Evolutionary conservation across 2,329 filamentous ascomycete genomes (phyloP).

Genomic region (Elsinoe ampelina): DNA sequence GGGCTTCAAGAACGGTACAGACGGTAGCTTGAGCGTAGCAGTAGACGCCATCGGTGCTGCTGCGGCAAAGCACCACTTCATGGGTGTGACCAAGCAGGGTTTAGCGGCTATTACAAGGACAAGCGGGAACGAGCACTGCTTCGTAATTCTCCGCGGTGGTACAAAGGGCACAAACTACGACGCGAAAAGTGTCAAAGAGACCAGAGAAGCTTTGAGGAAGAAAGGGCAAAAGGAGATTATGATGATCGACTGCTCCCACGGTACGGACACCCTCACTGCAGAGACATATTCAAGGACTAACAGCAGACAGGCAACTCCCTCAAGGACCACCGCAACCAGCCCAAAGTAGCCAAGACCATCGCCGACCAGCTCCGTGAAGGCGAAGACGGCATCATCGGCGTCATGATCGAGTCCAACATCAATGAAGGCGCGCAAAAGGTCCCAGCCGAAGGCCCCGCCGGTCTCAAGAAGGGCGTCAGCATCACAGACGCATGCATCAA

Average conservation of each 20-base stretch:
- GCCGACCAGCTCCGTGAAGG: conserved; percentile 79
- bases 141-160: conserved; percentile 89
- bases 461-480: conserved; percentile 77
- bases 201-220: conserved; percentile 67
- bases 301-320: conserved; percentile 68
- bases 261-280: conserved; percentile 38
- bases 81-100: conserved; percentile 97
- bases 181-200: conserved; percentile 67
- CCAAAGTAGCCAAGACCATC: conserved; percentile 74
- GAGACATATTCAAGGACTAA: not conserved
- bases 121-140: conserved; percentile 89
- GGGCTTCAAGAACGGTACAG: conserved; percentile 98
- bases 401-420: conserved; percentile 99
- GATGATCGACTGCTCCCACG: conserved; percentile 98
- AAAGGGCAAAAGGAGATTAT: conserved; percentile 81
- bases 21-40: conserved; percentile 80
- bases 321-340: conserved; percentile 97
- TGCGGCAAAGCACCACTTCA: conserved; percentile 85
- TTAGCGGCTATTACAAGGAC: conserved; percentile 91
- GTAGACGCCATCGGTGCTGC: conserved; percentile 87
- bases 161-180: conserved; percentile 92
- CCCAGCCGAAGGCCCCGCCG: conserved; percentile 67
- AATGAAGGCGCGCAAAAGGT: conserved; percentile 74
- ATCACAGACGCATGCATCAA: conserved; percentile 95
- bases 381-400: conserved; percentile 80